phyloP scores from a whole-genome alignment of 257 asterid genomes.

The Ophiorrhiza pumila region DNA sequence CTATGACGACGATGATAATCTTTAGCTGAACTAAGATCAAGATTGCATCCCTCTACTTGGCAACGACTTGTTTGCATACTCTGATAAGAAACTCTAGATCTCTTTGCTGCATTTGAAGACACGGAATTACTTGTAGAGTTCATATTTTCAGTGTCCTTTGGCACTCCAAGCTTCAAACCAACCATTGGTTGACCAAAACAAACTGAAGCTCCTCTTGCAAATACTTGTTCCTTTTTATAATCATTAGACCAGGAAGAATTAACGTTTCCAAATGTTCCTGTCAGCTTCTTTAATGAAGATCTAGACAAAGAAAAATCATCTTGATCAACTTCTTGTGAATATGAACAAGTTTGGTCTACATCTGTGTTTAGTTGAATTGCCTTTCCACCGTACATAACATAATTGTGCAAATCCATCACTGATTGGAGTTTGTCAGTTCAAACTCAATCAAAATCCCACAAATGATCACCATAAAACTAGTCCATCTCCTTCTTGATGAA shows the following conservation, averaged over 20 bases:
- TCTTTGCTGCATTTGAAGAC: slow-evolving; percentile 24
- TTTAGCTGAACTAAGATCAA: slow-evolving; percentile 59
- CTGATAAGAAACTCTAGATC: slow-evolving; percentile 34
- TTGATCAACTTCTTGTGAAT: not conserved
- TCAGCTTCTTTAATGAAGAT: slow-evolving; percentile 3
- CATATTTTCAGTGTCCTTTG: slow-evolving; percentile 17
- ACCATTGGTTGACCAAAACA: slow-evolving; percentile 26
- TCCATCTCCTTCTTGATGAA: not conserved
- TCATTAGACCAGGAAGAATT: not conserved
- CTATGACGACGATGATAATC: slow-evolving; percentile 65
- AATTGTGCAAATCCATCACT: slow-evolving; percentile 8
- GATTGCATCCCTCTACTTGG: slow-evolving; percentile 76
- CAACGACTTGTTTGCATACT: slow-evolving; percentile 52
- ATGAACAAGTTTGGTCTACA: not conserved
- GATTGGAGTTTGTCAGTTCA: not conserved
- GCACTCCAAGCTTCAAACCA: slow-evolving; percentile 37
- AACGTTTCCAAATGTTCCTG: not conserved
- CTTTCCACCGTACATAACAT: not conserved
- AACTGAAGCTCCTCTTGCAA: slow-evolving; percentile 9
- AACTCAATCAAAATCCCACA: not conserved
- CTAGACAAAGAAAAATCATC: not conserved
- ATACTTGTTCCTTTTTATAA: slow-evolving; percentile 4
- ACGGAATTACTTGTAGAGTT: not conserved
- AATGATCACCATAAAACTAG: not conserved
- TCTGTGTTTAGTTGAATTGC: not conserved